Percentiles rank a stretch among this genome's conserved stretches.
phyloP scores from a whole-genome alignment of 2,329 filamentous ascomycete species.

The Xylaria sp. region DNA sequence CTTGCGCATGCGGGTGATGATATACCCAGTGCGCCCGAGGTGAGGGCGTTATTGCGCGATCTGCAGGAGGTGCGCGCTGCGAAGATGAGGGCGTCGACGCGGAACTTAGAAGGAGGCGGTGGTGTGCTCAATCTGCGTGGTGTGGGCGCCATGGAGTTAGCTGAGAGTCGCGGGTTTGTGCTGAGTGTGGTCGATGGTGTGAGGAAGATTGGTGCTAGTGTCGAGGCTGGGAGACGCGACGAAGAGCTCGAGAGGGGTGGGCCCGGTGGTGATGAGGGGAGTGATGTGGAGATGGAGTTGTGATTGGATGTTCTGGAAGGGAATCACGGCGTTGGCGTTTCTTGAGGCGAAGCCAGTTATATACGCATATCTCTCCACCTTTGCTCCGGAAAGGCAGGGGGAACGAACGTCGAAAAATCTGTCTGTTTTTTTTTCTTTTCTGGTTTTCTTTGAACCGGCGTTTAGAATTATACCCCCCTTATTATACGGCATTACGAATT shows the following conservation, averaged over 20 bases:
- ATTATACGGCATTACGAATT: no score
- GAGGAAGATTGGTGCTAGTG: conserved; percentile 73
- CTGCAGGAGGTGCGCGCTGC: conserved; percentile 82
- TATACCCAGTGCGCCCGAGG: conserved; percentile 65
- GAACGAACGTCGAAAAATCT: no score
- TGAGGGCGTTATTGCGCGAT: conserved; percentile 71
- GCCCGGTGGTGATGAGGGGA: conserved; percentile 51
- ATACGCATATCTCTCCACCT: neutral
- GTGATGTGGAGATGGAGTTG: conserved; percentile 50
- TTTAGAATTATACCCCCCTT: no score
- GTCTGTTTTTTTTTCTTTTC: no score
- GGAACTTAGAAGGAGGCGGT: conserved; percentile 63
- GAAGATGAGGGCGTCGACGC: conserved; percentile 74
- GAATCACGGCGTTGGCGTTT: conserved; percentile 2
- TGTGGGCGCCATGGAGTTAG: conserved; percentile 88
- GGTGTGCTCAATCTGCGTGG: conserved; percentile 66
- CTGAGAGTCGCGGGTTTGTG: conserved; percentile 79
- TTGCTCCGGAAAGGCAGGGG: no score
- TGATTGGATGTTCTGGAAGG: conserved; percentile 7
- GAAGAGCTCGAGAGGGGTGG: conserved; percentile 63
- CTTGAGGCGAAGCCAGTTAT: no score
- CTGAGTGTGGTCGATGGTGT: conserved; percentile 82
- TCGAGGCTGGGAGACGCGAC: conserved; percentile 71
- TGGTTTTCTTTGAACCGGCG: no score
- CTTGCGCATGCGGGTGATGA: conserved; percentile 83